Conservation (phyloP, 306 rosid genomes). For the Boehmeria nivea region DNA sequence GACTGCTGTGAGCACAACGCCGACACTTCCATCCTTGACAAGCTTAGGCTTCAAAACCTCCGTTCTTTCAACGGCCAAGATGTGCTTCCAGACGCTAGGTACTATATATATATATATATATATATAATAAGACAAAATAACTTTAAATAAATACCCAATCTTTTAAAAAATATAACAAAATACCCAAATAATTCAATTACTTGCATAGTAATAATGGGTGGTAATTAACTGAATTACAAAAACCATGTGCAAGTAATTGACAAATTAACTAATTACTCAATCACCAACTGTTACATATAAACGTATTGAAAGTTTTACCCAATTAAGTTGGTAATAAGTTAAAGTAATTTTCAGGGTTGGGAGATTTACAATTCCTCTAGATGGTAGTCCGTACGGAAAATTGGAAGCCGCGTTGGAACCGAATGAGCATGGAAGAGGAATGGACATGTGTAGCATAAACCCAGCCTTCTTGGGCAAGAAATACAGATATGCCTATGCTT, state of each 20-base stretch:
- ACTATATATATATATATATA: not conserved
- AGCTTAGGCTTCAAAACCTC: slow-evolving; percentile 59
- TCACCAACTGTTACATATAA: no score
- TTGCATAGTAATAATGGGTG: no score
- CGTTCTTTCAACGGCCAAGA: slow-evolving; percentile 49
- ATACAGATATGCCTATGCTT: slow-evolving; percentile 87
- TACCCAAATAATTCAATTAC: not conserved
- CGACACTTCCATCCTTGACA: slow-evolving; percentile 51
- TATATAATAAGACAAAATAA: no score
- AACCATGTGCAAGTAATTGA: no score
- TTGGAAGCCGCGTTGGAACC: slow-evolving; percentile 81
- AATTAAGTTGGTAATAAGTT: no score
- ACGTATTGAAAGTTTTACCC: no score
- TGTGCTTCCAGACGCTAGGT: slow-evolving; percentile 90
- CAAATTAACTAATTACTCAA: no score
- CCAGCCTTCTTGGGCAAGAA: slow-evolving; percentile 61
- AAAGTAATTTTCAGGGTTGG: slow-evolving; percentile 83
- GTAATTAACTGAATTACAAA: no score
- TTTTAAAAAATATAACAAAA: not conserved
- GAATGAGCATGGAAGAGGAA: slow-evolving; percentile 84
- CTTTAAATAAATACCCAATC: no score
- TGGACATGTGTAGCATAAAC: slow-evolving; percentile 96
- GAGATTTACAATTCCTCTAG: slow-evolving; percentile 69
- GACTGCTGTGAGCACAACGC: slow-evolving; percentile 92
- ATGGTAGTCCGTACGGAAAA: slow-evolving; percentile 67